phyloP scores from a whole-genome alignment of 495 filamentous ascomycete genomes.

The Evansstolkia leycettana region DNA sequence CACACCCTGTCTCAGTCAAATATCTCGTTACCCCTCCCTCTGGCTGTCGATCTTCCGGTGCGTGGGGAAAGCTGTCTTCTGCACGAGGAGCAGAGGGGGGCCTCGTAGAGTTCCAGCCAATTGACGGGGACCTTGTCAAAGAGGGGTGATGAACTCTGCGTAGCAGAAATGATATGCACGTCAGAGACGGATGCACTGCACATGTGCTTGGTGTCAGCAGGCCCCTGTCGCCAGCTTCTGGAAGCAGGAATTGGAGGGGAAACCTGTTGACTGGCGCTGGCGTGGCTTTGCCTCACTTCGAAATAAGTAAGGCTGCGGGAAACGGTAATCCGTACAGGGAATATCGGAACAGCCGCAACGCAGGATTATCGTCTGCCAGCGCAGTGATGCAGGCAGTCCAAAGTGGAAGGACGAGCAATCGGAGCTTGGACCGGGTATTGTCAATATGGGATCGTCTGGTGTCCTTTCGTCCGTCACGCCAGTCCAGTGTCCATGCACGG shows the following conservation, averaged over 20 bases:
- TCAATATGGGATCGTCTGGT: conserved; percentile 1
- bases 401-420: conserved; percentile 29
- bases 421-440: conserved; percentile 19
- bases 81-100: conserved; percentile 16
- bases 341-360: conserved; percentile 4
- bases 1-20: conserved; percentile 8
- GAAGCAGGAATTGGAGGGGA: conserved; percentile 6
- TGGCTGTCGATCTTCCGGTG: conserved; percentile 23
- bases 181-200: conserved; percentile 9
- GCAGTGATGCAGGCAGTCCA: conserved; percentile 32
- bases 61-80: conserved; percentile 31
- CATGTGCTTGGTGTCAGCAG: conserved; percentile 17
- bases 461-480: conserved; percentile 17
- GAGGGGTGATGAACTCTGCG: conserved; percentile 10
- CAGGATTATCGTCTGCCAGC: conserved; percentile 26
- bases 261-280: not conserved
- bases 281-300: conserved; percentile 14
- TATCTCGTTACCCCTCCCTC: conserved; percentile 20
- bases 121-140: conserved; percentile 11
- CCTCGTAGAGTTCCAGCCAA: conserved; percentile 22
- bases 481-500: conserved; percentile 26
- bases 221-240: conserved; percentile 10
- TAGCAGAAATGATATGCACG: conserved; percentile 8
- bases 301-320: conserved; percentile 5
- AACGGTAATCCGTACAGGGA: conserved; percentile 4